Percentiles rank a stretch among this genome's conserved stretches.
phyloP scores from a whole-genome alignment of 192 early-diverging fungal genomes.

The Phlyctochytrium planicorne region DNA sequence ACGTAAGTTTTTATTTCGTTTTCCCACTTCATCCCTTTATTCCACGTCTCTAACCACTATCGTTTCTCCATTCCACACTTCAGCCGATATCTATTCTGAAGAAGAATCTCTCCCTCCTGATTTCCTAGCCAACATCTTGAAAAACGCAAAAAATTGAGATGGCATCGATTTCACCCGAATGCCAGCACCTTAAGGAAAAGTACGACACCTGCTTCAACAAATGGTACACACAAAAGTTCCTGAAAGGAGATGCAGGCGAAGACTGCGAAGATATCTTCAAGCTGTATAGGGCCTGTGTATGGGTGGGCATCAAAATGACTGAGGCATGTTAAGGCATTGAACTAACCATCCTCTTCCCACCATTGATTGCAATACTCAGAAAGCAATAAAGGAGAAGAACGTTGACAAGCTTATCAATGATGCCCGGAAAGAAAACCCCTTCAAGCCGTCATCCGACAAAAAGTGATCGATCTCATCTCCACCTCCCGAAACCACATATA shows the following conservation, averaged over 20 bases:
- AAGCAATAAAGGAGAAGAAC: conserved; percentile 77
- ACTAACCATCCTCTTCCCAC: not conserved
- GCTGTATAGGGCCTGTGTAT: conserved; percentile 79
- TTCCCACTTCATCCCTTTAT: no score
- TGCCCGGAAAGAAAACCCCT: conserved; percentile 73
- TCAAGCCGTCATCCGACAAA: conserved; percentile 61
- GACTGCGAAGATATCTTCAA: conserved; percentile 85
- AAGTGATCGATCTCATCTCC: conserved; percentile 90
- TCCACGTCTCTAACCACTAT: no score
- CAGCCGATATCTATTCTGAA: no score
- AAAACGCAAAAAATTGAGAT: no score
- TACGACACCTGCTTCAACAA: conserved; percentile 93
- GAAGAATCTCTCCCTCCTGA: no score
- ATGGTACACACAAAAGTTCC: conserved; percentile 94
- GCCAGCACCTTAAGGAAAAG: conserved; percentile 53
- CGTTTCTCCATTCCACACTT: no score
- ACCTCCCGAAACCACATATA: conserved; percentile 91
- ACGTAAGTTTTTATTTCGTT: no score
- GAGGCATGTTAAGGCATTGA: no score
- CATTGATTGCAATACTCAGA: conserved; percentile 32
- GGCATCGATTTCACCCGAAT: conserved; percentile 36
- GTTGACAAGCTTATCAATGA: conserved; percentile 82
- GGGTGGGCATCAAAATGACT: conserved; percentile 53
- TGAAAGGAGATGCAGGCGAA: conserved; percentile 77
- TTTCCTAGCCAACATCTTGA: no score